phyloP scores from a whole-genome alignment of 768 basidiomycete genomes.

The Boletus bicolor region DNA sequence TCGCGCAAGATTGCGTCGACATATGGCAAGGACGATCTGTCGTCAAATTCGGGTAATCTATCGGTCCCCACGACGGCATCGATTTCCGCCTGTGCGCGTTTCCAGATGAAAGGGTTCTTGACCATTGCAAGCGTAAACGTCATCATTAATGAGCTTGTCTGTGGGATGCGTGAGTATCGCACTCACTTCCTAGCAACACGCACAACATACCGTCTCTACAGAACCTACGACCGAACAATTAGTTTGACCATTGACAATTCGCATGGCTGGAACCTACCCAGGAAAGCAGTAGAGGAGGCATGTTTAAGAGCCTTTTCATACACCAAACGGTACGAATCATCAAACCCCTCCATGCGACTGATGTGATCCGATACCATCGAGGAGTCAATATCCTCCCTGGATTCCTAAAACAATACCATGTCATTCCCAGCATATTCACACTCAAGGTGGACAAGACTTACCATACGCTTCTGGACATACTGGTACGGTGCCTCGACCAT shows the following conservation, averaged over 20 bases:
- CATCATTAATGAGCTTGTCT: neutral
- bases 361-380: constrained; percentile 18
- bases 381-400: neutral
- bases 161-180: neutral
- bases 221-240: neutral
- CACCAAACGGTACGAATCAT: neutral
- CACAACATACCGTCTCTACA: constrained; percentile 14
- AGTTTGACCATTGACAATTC: neutral
- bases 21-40: constrained; percentile 8
- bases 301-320: constrained; percentile 20
- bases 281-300: constrained; percentile 10
- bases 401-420: neutral
- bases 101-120: constrained; percentile 8
- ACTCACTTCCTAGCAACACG: neutral
- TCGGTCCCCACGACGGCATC: constrained; percentile 5
- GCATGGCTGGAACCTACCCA: constrained; percentile 5
- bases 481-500: constrained; percentile 18
- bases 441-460: neutral
- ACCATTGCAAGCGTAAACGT: constrained; percentile 16
- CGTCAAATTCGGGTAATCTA: constrained; percentile 8
- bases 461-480: constrained; percentile 9
- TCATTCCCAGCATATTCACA: neutral
- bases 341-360: constrained; percentile 8
- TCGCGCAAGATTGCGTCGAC: constrained; percentile 13
- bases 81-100: constrained; percentile 11